phyloP scores from a whole-genome alignment of 2,329 filamentous ascomycete genomes.

The Graphiopsis chlorocephala region DNA sequence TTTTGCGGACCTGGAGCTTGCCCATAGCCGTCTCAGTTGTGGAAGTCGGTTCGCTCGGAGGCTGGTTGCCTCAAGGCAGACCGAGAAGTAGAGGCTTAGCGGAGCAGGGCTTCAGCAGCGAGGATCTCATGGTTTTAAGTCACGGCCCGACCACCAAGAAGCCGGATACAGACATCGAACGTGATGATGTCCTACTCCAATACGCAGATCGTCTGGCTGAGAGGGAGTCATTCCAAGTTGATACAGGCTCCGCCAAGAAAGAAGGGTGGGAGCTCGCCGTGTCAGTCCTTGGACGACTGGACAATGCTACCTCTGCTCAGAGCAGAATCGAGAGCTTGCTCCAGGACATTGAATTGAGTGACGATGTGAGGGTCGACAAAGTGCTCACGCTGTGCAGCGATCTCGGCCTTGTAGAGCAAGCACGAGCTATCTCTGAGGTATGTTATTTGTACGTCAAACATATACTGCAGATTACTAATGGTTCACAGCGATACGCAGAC shows the following conservation, averaged over 20 bases:
- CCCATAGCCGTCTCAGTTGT: conserved; percentile 73
- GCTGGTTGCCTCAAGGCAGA: conserved; percentile 68
- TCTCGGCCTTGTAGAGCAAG: conserved; percentile 74
- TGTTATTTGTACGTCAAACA: conserved; percentile 30
- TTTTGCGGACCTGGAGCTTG: conserved; percentile 77
- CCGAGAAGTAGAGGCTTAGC: conserved; percentile 54
- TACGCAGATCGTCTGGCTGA: conserved; percentile 67
- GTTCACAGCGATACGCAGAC: conserved; percentile 73
- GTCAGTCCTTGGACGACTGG: conserved; percentile 75
- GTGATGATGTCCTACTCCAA: conserved; percentile 73
- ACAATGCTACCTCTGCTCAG: conserved; percentile 68
- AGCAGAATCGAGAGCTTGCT: conserved; percentile 73
- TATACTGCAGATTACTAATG: background rate
- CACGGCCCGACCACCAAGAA: conserved; percentile 51
- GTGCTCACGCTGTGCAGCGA: conserved; percentile 75
- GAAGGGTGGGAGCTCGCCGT: conserved; percentile 89
- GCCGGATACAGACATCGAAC: conserved; percentile 68
- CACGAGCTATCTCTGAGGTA: conserved; percentile 79
- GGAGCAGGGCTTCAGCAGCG: conserved; percentile 67
- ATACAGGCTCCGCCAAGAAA: conserved; percentile 26
- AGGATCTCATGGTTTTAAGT: conserved; percentile 81
- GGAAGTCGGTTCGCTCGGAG: conserved; percentile 78
- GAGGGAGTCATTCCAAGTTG: conserved; percentile 34
- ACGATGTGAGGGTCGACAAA: conserved; percentile 72
- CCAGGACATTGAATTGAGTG: conserved; percentile 68